Conservation (phyloP, 164 flowering plant genomes). For the Annona squamosa region DNA sequence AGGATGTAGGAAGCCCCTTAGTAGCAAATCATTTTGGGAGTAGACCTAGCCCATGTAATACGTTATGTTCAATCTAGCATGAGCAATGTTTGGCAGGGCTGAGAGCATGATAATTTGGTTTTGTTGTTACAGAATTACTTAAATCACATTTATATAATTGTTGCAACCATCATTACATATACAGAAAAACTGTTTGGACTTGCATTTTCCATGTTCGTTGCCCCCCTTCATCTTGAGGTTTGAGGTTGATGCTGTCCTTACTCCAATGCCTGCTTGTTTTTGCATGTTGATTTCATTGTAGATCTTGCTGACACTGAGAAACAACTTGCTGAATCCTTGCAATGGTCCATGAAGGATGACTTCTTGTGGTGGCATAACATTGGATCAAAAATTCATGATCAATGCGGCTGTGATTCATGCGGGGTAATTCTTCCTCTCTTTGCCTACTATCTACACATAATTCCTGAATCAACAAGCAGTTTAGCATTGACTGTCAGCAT, state of each 20-base stretch:
- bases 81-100: neutral
- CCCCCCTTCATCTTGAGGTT: neutral
- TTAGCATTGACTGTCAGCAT: neutral
- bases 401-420: constrained; percentile 77
- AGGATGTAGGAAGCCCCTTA: too few species aligned
- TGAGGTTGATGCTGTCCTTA: neutral
- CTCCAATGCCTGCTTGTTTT: neutral
- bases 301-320: constrained; percentile 29
- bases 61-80: too few species aligned
- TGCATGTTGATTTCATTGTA: constrained; percentile 14
- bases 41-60: too few species aligned
- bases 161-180: neutral
- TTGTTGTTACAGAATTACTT: neutral
- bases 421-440: constrained; percentile 45
- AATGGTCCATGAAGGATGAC: constrained; percentile 14
- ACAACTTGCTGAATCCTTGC: constrained; percentile 3
- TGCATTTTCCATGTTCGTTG: neutral
- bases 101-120: neutral
- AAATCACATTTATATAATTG: neutral
- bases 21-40: too few species aligned
- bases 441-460: neutral
- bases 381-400: constrained; percentile 33
- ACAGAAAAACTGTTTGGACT: neutral
- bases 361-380: constrained; percentile 18
- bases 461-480: neutral